Conservation (phyloP, 768 basidiomycete species). For the Amanita molliuscula region DNA sequence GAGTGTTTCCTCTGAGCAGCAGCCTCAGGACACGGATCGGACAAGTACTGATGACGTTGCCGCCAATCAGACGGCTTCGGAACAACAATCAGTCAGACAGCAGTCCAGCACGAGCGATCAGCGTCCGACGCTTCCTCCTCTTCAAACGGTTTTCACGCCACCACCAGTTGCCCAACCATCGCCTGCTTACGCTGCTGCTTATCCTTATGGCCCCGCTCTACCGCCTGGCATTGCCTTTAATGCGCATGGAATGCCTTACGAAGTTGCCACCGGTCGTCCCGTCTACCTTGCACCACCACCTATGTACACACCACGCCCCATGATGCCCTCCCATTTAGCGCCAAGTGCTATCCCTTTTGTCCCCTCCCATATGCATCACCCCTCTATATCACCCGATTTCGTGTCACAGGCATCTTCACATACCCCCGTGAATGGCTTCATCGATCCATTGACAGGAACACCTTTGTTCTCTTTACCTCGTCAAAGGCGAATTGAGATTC, state of each 20-base stretch:
- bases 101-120: slow-evolving; percentile 13
- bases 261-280: slow-evolving; percentile 72
- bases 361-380: slow-evolving; percentile 54
- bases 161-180: slow-evolving; percentile 33
- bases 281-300: slow-evolving; percentile 58
- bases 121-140: slow-evolving; percentile 25
- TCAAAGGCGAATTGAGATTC: slow-evolving; percentile 66
- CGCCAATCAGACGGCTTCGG: slow-evolving; percentile 24
- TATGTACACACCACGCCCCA: slow-evolving; percentile 60
- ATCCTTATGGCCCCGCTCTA: slow-evolving; percentile 48
- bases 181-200: slow-evolving; percentile 60
- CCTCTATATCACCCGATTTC: slow-evolving; percentile 56
- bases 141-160: slow-evolving; percentile 34
- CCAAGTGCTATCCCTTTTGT: slow-evolving; percentile 41
- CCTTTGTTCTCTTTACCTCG: slow-evolving; percentile 72
- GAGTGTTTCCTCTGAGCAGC: slow-evolving; percentile 19
- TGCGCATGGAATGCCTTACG: slow-evolving; percentile 72
- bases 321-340: slow-evolving; percentile 44
- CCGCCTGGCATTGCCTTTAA: slow-evolving; percentile 67
- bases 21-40: slow-evolving; percentile 24
- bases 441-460: slow-evolving; percentile 54
- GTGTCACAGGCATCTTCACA: slow-evolving; percentile 40
- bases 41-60: slow-evolving; percentile 38
- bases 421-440: slow-evolving; percentile 51
- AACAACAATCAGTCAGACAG: slow-evolving; percentile 7